phyloP scores from a whole-genome alignment of 306 rosid species.

The Cucumis hystrix region DNA sequence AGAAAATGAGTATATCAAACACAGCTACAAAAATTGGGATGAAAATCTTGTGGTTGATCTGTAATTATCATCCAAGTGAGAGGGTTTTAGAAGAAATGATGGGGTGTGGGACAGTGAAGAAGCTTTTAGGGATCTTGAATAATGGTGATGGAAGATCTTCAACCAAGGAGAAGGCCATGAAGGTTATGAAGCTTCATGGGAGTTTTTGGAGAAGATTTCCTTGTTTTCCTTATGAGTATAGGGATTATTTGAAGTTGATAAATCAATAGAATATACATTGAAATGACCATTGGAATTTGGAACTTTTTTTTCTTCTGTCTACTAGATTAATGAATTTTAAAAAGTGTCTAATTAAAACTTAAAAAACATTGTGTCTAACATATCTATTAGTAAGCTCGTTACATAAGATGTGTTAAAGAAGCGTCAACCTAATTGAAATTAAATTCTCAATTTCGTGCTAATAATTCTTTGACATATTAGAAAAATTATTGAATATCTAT shows the following conservation, averaged over 20 bases:
- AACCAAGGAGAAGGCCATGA: constrained; percentile 22
- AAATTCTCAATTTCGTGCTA: too few species aligned
- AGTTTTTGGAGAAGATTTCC: constrained; percentile 33
- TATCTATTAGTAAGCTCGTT: too few species aligned
- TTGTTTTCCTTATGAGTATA: constrained; percentile 31
- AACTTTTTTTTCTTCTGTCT: background rate
- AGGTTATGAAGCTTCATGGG: constrained; percentile 35
- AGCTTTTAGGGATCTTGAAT: constrained; percentile 27
- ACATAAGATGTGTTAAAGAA: too few species aligned
- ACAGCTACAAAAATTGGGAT: constrained; percentile 27
- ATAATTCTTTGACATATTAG: too few species aligned
- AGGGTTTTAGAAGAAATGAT: constrained; percentile 43
- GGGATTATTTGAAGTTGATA: constrained; percentile 12
- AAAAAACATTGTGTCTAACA: too few species aligned
- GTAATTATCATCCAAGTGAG: constrained; percentile 22
- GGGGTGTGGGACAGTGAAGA: constrained; percentile 38
- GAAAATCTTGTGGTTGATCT: constrained; percentile 29
- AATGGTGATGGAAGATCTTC: constrained; percentile 17
- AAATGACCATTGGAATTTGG: background rate
- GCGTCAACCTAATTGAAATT: too few species aligned
- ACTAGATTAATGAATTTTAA: too few species aligned
- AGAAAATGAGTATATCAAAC: constrained; percentile 20
- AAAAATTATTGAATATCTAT: too few species aligned
- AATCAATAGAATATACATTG: background rate
- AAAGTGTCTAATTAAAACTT: background rate